Base-by-base conservation (phyloP, 2,329 filamentous ascomycete genomes). In the Neopestalotiopsis rosae region DNA sequence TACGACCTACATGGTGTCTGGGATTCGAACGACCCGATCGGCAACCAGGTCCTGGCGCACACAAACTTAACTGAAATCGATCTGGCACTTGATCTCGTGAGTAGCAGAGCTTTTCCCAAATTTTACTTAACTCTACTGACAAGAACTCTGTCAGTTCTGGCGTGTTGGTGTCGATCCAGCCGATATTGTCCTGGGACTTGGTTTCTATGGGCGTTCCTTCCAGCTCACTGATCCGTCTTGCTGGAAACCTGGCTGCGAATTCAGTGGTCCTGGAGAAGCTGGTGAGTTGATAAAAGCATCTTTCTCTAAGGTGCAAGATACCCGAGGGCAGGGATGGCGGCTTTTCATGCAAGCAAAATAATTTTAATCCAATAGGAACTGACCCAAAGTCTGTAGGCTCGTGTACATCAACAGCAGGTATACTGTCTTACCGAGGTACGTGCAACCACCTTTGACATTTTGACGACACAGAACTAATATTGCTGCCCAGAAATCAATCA, bases 1-100 rank as follows among this genome's bases (percentile, higher is more conserved):
- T 85, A 85, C 68, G 82, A 86, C 68, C n/a, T 76, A 4, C 76
- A 72, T 66, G 75, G 76, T 2, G 68, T 70, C 14, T 79, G 77
- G 76, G 76, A 79, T 56, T 30, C 52, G 7, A 52, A 69, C 28
- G 42, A 68, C 6, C 68, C 17, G 1, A 73, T 73, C 1, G 75
- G 74, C 1, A 70, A 72, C 0, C 72, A 72, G 17, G 61, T 76
- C 5, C 58, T 68, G 4, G 67, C 74, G 3, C 77, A 80, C 65
- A 80, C 76, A 40, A 79, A 80, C 45, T n/a, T 79, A 0, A 79
- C 77, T 2, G 77, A 81, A 67, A 78, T 80, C 24, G 66, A 76
- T 7, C 1, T 71, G 0, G 74, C 69, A 4, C 66, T 80, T 1
- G 69, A 78, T 24, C 5, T 80, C 73, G 34, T 38, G 9, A 6